phyloP scores from a whole-genome alignment of 306 rosid species.

The barrel medic (Medicago truncatula) region DNA sequence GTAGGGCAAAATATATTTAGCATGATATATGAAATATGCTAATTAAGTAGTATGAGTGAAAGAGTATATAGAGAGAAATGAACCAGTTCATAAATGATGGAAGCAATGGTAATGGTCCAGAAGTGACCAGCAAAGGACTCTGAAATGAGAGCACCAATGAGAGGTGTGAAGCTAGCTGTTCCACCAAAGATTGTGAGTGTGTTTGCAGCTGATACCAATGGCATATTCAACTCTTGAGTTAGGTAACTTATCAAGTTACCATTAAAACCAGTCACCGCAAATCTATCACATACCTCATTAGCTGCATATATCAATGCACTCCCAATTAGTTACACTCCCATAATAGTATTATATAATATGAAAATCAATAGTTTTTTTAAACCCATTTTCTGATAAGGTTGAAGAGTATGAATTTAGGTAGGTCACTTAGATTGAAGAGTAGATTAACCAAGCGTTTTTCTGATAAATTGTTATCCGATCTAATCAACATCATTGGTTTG shows the following conservation, averaged over 20 bases:
- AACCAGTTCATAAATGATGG: conserved; percentile 66
- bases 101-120: conserved; percentile 43
- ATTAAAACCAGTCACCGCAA: conserved; percentile 68
- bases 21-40: background rate
- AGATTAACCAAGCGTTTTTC: too few relatives aligned
- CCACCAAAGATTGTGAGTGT: conserved; percentile 70
- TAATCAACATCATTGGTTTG: too few relatives aligned
- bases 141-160: conserved; percentile 52
- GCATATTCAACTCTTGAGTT: conserved; percentile 73
- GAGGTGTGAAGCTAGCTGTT: conserved; percentile 69
- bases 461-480: too few relatives aligned
- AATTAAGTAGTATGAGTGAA: background rate
- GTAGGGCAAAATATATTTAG: background rate
- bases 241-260: conserved; percentile 76
- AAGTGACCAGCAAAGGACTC: conserved; percentile 51
- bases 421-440: too few relatives aligned
- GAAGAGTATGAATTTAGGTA: too few relatives aligned
- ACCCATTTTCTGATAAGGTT: too few relatives aligned
- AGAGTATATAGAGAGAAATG: background rate
- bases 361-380: background rate
- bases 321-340: background rate
- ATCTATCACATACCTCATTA: conserved; percentile 86
- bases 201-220: conserved; percentile 77
- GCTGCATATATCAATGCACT: conserved; percentile 45
- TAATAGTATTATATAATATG: background rate